Base-by-base conservation (phyloP, 1,139 yeast species). In the Zygosaccharomyces sapae region DNA sequence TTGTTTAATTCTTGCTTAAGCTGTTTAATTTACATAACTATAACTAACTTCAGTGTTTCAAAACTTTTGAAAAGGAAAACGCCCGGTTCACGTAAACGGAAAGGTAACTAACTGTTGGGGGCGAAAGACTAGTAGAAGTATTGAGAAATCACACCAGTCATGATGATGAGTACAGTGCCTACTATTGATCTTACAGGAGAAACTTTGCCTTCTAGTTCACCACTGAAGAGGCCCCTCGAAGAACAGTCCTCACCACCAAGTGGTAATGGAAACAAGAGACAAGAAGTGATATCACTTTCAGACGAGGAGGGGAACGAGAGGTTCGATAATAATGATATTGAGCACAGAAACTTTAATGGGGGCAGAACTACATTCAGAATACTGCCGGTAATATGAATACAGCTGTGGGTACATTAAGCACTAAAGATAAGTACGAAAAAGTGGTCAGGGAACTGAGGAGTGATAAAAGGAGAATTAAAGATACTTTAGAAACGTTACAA, bases 111-210 rank as follows among this genome's bases (percentile, higher is more conserved):
- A n/a, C n/a, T n/a, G n/a, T n/a, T n/a, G n/a, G n/a, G n/a, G n/a
- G n/a, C n/a, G n/a, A n/a, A n/a, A n/a, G n/a, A n/a, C n/a, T n/a
- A n/a, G n/a, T n/a, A n/a, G n/a, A n/a, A n/a, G n/a, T 20, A 36
- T 12, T 9, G 10, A 36, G n/a, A n/a, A n/a, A n/a, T n/a, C n/a
- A n/a, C n/a, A n/a, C n/a, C n/a, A 33, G 10, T 18, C 5, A 34
- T 27, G 35, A 33, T 22, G 16, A 48, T 43, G 50, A 43, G 40
- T 18, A 36, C 43, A 18, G 41, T 48, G 7, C 51, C 54, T 33
- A 53, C 58, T 13, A 57, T 57, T 24, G 61, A 57, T 43, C 46
- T 57, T 25, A 57, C 59, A 3, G 44, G 30, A 19, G 25, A 29
- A 12, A 16, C 41, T 24, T 8, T 44, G 19, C 22, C 39, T 13